Percentiles rank a stretch among this genome's conserved stretches.
phyloP scores from a whole-genome alignment of 331 rosid genomes.

The Telfairia occidentalis region DNA sequence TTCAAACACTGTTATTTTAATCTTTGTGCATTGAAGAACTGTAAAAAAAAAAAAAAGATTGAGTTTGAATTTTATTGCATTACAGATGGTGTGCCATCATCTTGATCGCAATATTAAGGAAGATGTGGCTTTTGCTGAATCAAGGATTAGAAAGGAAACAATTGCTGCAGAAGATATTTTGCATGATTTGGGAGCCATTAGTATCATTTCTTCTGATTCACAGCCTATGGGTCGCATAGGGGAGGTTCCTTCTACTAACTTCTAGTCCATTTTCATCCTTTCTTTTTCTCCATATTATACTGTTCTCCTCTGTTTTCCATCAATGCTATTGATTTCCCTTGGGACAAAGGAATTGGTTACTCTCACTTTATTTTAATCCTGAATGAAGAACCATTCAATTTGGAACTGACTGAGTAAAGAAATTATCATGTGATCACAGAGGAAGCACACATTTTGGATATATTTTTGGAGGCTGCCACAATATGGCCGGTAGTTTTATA shows the following conservation, averaged over 20 bases:
- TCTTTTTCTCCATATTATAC: background rate
- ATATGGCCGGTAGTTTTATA: no score
- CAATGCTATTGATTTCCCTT: background rate
- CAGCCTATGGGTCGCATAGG: constrained; percentile 99
- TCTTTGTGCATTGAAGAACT: no score
- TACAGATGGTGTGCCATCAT: constrained; percentile 94
- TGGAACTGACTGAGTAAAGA: background rate
- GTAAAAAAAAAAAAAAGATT: background rate
- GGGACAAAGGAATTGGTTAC: background rate
- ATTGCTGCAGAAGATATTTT: constrained; percentile 97
- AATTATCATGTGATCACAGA: no score
- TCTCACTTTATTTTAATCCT: background rate
- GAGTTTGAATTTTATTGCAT: constrained; percentile 11
- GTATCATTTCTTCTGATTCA: constrained; percentile 86
- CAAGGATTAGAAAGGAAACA: constrained; percentile 83
- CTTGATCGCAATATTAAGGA: constrained; percentile 64
- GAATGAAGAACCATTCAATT: background rate
- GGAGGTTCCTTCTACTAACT: no score
- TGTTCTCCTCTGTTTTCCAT: background rate
- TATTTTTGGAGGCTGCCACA: no score
- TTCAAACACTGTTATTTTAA: background rate
- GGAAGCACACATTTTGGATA: no score
- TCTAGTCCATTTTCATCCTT: constrained; percentile 8
- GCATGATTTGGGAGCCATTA: constrained; percentile 95
- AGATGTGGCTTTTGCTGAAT: constrained; percentile 77